Evolutionary conservation across 202 grass and related monocot genomes (phyloP).

Genomic region (Eragrostis tef): DNA sequence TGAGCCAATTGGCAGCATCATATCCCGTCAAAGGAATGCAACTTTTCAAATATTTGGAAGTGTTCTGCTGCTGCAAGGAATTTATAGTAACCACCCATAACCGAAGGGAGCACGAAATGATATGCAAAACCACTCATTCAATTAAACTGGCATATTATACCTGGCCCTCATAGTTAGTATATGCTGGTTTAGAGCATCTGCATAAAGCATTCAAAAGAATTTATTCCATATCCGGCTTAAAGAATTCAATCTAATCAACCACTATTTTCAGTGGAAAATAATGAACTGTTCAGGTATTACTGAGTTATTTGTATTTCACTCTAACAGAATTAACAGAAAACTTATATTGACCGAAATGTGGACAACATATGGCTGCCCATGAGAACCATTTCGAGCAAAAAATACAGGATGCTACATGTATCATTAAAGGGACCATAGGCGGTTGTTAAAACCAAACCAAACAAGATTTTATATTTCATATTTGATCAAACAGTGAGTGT

Average conservation of each 20-base stretch:
- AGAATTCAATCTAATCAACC: slow-evolving; percentile 29
- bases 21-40: slow-evolving; percentile 12
- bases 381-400: background rate
- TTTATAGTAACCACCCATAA: slow-evolving; percentile 21
- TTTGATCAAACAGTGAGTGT: background rate
- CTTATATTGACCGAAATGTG: background rate
- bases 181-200: slow-evolving; percentile 35
- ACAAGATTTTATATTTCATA: background rate
- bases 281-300: background rate
- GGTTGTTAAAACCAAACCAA: background rate
- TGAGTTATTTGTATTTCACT: slow-evolving; percentile 15
- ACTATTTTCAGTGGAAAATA: background rate
- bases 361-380: background rate
- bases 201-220: slow-evolving; percentile 41
- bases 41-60: background rate
- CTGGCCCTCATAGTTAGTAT: slow-evolving; percentile 26
- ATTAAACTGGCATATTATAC: slow-evolving; percentile 32
- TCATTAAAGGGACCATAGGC: background rate
- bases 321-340: background rate
- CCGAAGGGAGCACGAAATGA: slow-evolving; percentile 23
- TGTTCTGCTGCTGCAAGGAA: slow-evolving; percentile 2
- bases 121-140: slow-evolving; percentile 14
- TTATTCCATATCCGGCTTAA: slow-evolving; percentile 34
- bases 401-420: background rate
- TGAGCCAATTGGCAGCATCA: background rate